phyloP scores from a whole-genome alignment of 2,329 filamentous ascomycete species.

The Cordyceps pruinosa region DNA sequence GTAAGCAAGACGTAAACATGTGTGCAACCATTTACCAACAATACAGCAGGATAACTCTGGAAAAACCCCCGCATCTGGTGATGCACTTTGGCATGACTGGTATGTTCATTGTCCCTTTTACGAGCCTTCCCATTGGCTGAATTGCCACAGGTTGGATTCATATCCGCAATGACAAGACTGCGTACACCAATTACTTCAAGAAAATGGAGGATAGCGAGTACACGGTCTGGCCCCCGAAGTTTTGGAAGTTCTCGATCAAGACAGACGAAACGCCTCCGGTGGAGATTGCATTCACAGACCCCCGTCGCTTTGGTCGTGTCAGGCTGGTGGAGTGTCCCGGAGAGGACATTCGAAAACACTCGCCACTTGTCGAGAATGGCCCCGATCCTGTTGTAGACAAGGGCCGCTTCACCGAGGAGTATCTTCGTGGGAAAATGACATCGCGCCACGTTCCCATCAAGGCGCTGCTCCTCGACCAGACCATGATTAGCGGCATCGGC shows the following conservation, averaged over 20 bases:
- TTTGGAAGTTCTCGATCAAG: constrained; percentile 77
- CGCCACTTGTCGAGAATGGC: constrained; percentile 83
- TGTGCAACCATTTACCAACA: not conserved
- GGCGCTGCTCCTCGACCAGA: constrained; percentile 79
- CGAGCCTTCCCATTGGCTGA: constrained; percentile 3
- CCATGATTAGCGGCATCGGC: constrained; percentile 83
- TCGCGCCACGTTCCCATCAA: constrained; percentile 83
- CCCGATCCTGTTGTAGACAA: constrained; percentile 85
- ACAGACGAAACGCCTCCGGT: constrained; percentile 47
- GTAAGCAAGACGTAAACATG: constrained; percentile 28
- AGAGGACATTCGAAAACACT: constrained; percentile 64
- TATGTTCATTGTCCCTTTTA: constrained; percentile 18
- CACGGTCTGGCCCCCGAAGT: constrained; percentile 78
- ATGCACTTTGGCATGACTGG: constrained; percentile 79
- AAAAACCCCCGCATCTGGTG: constrained; percentile 75
- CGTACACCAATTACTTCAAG: constrained; percentile 78
- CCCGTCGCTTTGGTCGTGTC: constrained; percentile 70
- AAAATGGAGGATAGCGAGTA: constrained; percentile 53
- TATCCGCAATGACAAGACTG: constrained; percentile 69
- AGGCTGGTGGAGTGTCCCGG: constrained; percentile 75
- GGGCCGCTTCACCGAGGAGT: constrained; percentile 68
- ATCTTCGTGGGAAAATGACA: constrained; percentile 62
- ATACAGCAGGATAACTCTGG: constrained; percentile 42
- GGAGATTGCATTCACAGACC: constrained; percentile 75
- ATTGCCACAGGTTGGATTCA: constrained; percentile 66